Conservation (phyloP, 2,329 filamentous ascomycete species). For the Calonectria fujianensis region DNA sequence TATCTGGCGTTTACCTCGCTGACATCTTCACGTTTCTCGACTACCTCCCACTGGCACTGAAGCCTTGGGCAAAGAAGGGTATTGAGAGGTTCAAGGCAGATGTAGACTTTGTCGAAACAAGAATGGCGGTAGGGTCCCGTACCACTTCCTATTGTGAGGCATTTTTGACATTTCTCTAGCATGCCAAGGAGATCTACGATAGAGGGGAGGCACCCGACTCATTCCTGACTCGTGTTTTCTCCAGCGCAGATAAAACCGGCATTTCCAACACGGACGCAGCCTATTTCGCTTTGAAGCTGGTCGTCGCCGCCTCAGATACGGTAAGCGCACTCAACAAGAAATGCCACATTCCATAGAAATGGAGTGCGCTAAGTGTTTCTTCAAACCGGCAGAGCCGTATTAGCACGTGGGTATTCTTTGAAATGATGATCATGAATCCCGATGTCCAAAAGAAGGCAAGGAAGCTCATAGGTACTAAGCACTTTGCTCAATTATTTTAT, state of each 20-base stretch:
- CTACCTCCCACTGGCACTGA: neutral
- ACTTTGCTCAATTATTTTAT: no score
- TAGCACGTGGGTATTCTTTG: neutral
- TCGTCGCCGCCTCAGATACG: neutral
- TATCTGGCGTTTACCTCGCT: neutral
- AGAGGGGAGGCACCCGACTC: neutral
- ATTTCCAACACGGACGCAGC: neutral
- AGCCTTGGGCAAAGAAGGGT: neutral
- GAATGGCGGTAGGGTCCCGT: neutral
- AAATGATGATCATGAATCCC: neutral
- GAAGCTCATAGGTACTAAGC: slow-evolving; percentile 1
- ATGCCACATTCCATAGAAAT: no score
- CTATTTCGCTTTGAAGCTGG: neutral
- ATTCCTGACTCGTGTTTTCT: neutral
- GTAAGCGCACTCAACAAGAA: neutral
- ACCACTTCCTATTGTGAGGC: no score
- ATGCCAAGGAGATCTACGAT: neutral
- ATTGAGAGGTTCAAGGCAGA: neutral
- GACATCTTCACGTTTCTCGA: neutral
- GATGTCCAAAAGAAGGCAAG: neutral
- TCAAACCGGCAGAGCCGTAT: neutral
- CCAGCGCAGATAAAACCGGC: neutral
- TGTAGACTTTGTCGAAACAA: neutral
- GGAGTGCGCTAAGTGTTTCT: no score
- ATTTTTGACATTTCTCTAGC: neutral